Base-by-base conservation (phyloP, 768 basidiomycete species). In the Suillus luteus region DNA sequence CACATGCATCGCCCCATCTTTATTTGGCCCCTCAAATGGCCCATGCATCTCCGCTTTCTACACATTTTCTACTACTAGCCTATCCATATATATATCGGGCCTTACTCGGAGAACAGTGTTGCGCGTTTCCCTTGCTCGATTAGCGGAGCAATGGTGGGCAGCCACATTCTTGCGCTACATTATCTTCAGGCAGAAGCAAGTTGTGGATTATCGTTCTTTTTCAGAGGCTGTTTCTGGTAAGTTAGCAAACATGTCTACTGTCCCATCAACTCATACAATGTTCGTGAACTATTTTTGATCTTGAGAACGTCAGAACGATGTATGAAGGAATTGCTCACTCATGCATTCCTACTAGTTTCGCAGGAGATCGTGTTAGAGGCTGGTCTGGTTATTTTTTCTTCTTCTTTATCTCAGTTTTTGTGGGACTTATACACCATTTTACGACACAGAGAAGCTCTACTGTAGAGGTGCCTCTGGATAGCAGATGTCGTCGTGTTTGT, bases 231-330 rank as follows among this genome's bases (percentile, higher is more conserved):
- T 10, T 44, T 19, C 19, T 9, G 2, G 7, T 3, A 44, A n/a
- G 19, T 44, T 8, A 43, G 43, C 7, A 43, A 43, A 10, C 19
- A 44, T n/a, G n/a, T n/a, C 9, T 44, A 44, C 9, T 44, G 43
- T 41, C 15, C 12, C 9, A 9, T 14, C 49, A 41, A 15, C 38
- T 61, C 85, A 41, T 40, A 15, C 38, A 14, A 40, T 14, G 14
- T 19, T 17, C 17, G 8, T 17, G 17, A 17, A 43, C 17, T 33
- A 17, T 43, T 43, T 43, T 43, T 5, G 41, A 19, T 43, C 7
- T 90, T 1, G 95, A 95, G 24, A 91, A 70, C 95, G 93, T 11
- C 80, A 85, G 65, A 85, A 44, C 85, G 85, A 66, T 44, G 9
- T n/a, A 10, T 19, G 19, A 19, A 19, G 43, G 43, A 44, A 44